Conservation (phyloP, 306 rosid genomes). For the Cicer pinnatifidum region DNA sequence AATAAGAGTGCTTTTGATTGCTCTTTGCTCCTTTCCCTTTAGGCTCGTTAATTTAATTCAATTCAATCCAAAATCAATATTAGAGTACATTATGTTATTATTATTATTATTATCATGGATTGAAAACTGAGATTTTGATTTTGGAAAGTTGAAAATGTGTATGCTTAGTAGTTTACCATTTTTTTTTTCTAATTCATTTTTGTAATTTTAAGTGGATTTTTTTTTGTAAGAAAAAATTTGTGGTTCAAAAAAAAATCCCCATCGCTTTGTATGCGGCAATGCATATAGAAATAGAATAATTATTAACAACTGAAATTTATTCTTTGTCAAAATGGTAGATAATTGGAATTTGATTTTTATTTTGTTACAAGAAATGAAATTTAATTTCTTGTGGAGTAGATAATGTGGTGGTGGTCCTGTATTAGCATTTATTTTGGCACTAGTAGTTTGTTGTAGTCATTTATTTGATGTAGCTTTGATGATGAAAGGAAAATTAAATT, state of each 20-base stretch:
- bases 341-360: constrained; percentile 23
- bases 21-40: constrained; percentile 39
- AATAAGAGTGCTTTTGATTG: constrained; percentile 39
- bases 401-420: constrained; percentile 44
- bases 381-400: constrained; percentile 28
- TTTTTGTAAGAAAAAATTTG: constrained; percentile 69
- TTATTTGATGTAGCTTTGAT: constrained; percentile 15
- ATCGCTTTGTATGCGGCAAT: constrained; percentile 25
- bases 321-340: constrained; percentile 21
- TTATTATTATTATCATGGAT: constrained; percentile 27
- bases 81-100: constrained; percentile 33
- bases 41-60: constrained; percentile 33
- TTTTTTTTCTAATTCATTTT: constrained; percentile 40
- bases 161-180: constrained; percentile 29
- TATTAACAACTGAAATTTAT: background rate
- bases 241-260: constrained; percentile 43
- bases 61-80: background rate
- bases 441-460: constrained; percentile 28
- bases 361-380: constrained; percentile 25
- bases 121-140: constrained; percentile 31
- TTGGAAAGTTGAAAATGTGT: constrained; percentile 44
- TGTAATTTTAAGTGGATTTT: constrained; percentile 53
- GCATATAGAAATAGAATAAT: constrained; percentile 7
- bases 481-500: constrained; percentile 26
- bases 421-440: constrained; percentile 36